Conservation (phyloP, 768 basidiomycete species). For the Lactarius akahatsu region DNA sequence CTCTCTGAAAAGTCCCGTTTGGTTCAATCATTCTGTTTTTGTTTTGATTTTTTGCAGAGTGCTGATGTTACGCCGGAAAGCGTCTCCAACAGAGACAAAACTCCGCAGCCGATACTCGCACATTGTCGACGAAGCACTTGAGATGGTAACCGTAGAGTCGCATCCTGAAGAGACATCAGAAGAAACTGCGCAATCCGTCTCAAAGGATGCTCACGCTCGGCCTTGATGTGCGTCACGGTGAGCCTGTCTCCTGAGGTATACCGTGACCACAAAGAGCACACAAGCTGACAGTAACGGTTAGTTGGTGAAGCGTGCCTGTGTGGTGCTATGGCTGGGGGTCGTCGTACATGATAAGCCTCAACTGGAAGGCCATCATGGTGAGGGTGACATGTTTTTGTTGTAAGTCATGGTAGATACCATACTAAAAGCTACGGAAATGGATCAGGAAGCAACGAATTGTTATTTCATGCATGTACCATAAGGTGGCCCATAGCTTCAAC, state of each 20-base stretch:
- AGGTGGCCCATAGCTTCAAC: too few species aligned
- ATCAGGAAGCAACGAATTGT: neutral
- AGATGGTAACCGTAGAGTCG: slow-evolving; percentile 7
- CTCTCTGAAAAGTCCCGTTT: neutral
- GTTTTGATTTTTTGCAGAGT: slow-evolving; percentile 12
- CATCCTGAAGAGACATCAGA: neutral
- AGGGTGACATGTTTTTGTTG: slow-evolving; percentile 8
- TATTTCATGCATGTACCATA: too few species aligned
- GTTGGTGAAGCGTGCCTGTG: neutral
- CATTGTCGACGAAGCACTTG: slow-evolving; percentile 24
- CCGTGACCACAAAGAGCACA: neutral
- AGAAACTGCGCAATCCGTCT: neutral
- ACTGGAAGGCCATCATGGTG: neutral
- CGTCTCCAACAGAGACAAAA: slow-evolving; percentile 23
- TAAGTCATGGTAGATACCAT: too few species aligned
- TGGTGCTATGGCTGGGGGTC: slow-evolving; percentile 1
- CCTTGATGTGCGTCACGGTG: neutral
- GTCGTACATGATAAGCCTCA: neutral
- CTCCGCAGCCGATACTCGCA: slow-evolving; percentile 1
- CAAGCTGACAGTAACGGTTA: neutral
- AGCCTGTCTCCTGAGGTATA: neutral
- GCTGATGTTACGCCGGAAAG: slow-evolving; percentile 25
- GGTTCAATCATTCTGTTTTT: neutral
- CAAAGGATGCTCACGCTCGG: neutral
- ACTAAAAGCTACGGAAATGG: too few species aligned